These are phyloP conservation scores for Pleurotus ostreatus DNA, from an alignment of 768 basidiomycete species.

Conservation along the genomic window DNA sequence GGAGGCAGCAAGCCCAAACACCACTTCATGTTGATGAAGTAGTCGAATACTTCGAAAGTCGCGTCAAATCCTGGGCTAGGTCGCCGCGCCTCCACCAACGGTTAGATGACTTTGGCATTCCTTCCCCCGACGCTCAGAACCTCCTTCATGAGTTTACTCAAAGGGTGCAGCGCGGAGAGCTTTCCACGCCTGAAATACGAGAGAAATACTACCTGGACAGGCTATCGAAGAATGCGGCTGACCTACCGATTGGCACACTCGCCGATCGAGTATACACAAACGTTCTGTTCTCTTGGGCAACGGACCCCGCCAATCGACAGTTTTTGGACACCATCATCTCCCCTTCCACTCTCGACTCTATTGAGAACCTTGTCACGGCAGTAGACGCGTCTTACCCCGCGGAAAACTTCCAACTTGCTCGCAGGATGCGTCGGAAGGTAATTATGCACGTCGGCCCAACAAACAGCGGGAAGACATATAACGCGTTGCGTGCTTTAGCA, in stretches of 20 bases:
- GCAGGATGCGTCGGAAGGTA: slow-evolving; percentile 65
- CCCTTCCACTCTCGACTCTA: slow-evolving; percentile 27
- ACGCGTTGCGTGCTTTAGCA: slow-evolving; percentile 85
- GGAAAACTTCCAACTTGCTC: slow-evolving; percentile 47
- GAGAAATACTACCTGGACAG: slow-evolving; percentile 36
- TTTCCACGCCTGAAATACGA: slow-evolving; percentile 23
- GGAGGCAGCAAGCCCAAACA: neutral
- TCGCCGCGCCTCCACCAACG: slow-evolving; percentile 29
- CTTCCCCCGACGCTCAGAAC: slow-evolving; percentile 26
- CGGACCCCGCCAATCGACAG: slow-evolving; percentile 24
- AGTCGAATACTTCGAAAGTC: slow-evolving; percentile 27
- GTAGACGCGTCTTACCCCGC: slow-evolving; percentile 43
- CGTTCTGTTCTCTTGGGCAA: slow-evolving; percentile 56
- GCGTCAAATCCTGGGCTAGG: slow-evolving; percentile 36
- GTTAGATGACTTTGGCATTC: slow-evolving; percentile 47
- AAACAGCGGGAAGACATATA: slow-evolving; percentile 95
- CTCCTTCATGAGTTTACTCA: slow-evolving; percentile 40
- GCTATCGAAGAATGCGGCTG: slow-evolving; percentile 31
- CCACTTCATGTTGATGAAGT: slow-evolving; percentile 17
- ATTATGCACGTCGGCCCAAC: slow-evolving; percentile 98
- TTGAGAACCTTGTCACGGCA: slow-evolving; percentile 31
- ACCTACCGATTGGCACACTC: slow-evolving; percentile 19
- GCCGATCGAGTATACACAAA: slow-evolving; percentile 49
- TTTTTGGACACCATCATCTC: slow-evolving; percentile 23
- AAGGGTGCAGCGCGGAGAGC: slow-evolving; percentile 31